Percentiles rank a stretch among this genome's conserved stretches.
Conservation (phyloP, 2,329 filamentous ascomycete genomes). For the Chrysoporthe puriensis region DNA sequence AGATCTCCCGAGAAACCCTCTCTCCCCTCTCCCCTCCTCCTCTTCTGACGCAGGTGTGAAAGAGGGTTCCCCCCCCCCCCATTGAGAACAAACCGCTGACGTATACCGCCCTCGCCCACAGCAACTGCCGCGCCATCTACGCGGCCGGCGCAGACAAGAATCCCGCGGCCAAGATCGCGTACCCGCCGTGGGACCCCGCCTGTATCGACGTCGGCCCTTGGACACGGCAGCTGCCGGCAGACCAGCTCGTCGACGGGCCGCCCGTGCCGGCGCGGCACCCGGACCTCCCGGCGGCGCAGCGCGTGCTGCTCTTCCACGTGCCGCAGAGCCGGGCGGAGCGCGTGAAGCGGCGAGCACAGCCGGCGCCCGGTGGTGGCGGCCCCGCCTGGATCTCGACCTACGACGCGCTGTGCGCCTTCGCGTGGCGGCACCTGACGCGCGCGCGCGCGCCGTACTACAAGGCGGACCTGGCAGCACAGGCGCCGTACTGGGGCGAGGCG, state of each 20-base stretch:
- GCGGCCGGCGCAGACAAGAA: slow-evolving; percentile 14
- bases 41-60: too few relatives aligned
- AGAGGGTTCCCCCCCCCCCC: not conserved
- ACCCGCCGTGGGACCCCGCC: slow-evolving; percentile 41
- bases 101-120: not conserved
- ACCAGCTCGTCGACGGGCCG: slow-evolving; percentile 36
- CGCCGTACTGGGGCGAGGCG: slow-evolving; percentile 37
- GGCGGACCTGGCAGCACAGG: slow-evolving; percentile 36
- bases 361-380: not conserved
- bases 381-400: slow-evolving; percentile 48
- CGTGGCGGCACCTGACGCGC: slow-evolving; percentile 43
- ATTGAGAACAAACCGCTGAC: not conserved
- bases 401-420: slow-evolving; percentile 45
- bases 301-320: slow-evolving; percentile 46
- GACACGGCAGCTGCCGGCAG: slow-evolving; percentile 30
- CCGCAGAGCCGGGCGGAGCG: slow-evolving; percentile 46
- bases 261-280: slow-evolving; percentile 35
- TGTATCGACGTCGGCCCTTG: slow-evolving; percentile 41
- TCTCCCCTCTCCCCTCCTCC: too few relatives aligned
- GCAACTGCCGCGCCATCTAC: slow-evolving; percentile 41
- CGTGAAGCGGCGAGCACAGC: slow-evolving; percentile 35
- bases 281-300: slow-evolving; percentile 2
- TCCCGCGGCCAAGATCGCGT: slow-evolving; percentile 26
- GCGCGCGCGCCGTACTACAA: slow-evolving; percentile 8
- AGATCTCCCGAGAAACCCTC: too few relatives aligned